Base-by-base conservation (phyloP, 495 filamentous ascomycete genomes). In the Aspergillus conjunctus region DNA sequence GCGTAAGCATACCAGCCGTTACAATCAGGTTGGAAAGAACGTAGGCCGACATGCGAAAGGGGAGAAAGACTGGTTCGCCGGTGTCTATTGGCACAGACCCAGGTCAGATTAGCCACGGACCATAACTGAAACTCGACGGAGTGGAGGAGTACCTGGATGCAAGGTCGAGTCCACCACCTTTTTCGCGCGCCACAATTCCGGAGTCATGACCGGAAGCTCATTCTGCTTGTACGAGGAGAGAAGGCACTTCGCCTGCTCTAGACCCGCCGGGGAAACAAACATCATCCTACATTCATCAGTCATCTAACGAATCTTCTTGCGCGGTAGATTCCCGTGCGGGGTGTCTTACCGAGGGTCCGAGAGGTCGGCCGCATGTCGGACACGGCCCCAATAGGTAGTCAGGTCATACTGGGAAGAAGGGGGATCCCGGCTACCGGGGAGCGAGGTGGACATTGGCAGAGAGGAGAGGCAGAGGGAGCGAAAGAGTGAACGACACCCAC, bases 1-100 rank as follows among this genome's bases (percentile, higher is more conserved):
- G 94, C 21, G 92, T 94, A 54, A 98, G 86, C 95, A 98, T 98
- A 68, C 95, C 94, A 4, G 87, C 95, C n/a, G 94, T 98, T 54
- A 98, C 93, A 48, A 98, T 81, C 67, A 98, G 78, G 71, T 98
- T 98, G 56, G 92, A 92, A 48, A 98, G 78, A 54, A 95, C 91
- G 72, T 96, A 98, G 80, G 86, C 91, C 46, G 91, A 96, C 95
- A 98, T 98, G 66, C 94, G 87, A 72, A 97, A 97, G 18, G 95
- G 94, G 7, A 98, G 84, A 68, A 98, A 85, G 54, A 98, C 95
- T 1, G 93, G 88, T 68, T 89, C 78, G 52, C 93, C 94, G 6
- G 93, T 98, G 74, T 98, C 94, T 91, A 57, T 18, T 48, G 10
- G 17, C 20, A 1, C 15, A 20, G 20, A 20, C 7, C 4, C 4